Evolutionary conservation across 148 eudicot genomes (phyloP).

Genomic region (Limonium bicolor): DNA sequence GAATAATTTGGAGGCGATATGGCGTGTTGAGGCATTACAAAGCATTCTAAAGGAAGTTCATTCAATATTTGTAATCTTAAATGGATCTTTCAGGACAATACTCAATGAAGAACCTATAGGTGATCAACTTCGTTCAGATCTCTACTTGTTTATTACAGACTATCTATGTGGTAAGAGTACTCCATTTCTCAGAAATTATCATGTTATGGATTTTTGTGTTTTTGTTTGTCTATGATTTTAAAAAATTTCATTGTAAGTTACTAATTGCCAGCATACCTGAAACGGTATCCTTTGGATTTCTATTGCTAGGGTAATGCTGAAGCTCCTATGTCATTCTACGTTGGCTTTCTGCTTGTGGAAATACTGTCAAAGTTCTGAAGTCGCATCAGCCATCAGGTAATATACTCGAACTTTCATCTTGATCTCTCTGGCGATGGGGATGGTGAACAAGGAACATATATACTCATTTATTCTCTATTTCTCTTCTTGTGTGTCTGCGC

Average conservation of each 20-base stretch:
- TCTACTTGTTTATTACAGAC: slow-evolving; percentile 65
- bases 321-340: slow-evolving; percentile 53
- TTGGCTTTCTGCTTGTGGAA: too few species aligned
- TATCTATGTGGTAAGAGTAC: slow-evolving; percentile 68
- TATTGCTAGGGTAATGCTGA: slow-evolving; percentile 99
- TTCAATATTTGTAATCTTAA: slow-evolving; percentile 76
- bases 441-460: too few species aligned
- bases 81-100: slow-evolving; percentile 63
- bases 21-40: slow-evolving; percentile 78
- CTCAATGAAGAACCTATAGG: slow-evolving; percentile 83
- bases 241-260: slow-evolving; percentile 52
- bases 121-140: slow-evolving; percentile 51
- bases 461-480: too few species aligned
- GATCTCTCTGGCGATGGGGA: too few species aligned
- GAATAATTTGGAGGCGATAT: slow-evolving; percentile 56
- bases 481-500: too few species aligned
- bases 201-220: slow-evolving; percentile 8
- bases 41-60: slow-evolving; percentile 80
- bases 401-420: too few species aligned
- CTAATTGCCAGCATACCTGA: slow-evolving; percentile 96
- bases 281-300: slow-evolving; percentile 74
- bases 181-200: slow-evolving; percentile 2
- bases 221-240: slow-evolving; percentile 19
- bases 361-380: too few species aligned
- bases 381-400: too few species aligned